Percentiles rank a stretch among this genome's conserved stretches.
phyloP scores from a whole-genome alignment of 495 filamentous ascomycete species.

The Lasiosphaeria hispida region DNA sequence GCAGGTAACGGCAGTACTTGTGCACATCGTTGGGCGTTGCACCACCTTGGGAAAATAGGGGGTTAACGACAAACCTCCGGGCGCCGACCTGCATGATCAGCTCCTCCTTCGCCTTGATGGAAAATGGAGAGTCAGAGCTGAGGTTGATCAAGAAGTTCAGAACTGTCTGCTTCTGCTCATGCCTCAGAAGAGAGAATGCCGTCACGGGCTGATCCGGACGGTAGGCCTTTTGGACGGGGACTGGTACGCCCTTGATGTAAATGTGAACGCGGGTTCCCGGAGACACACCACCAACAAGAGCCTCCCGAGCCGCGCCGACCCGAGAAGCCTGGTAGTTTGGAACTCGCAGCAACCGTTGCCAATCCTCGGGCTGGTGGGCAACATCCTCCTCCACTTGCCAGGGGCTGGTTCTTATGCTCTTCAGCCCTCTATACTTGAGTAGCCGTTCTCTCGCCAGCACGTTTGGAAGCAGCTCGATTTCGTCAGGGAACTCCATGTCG shows the following conservation, averaged over 20 bases:
- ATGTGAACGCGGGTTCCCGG: conserved; percentile 79
- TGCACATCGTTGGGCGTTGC: conserved; percentile 92
- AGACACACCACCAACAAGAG: conserved; percentile 78
- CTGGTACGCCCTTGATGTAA: conserved; percentile 71
- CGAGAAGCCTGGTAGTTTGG: conserved; percentile 79
- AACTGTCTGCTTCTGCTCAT: conserved; percentile 90
- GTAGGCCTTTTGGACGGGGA: conserved; percentile 52
- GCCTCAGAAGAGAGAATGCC: conserved; percentile 80
- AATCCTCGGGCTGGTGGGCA: conserved; percentile 83
- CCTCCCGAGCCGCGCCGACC: conserved; percentile 71
- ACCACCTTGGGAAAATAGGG: conserved; percentile 79
- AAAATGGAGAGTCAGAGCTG: conserved; percentile 63
- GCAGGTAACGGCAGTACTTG: conserved; percentile 91
- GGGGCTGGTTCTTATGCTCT: conserved; percentile 76
- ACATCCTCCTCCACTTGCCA: conserved; percentile 90
- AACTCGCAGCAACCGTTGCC: conserved; percentile 78
- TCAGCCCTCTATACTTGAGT: conserved; percentile 81
- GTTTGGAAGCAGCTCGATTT: conserved; percentile 89
- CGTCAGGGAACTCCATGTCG: conserved; percentile 93
- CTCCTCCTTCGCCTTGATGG: conserved; percentile 86
- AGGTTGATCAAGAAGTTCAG: conserved; percentile 84
- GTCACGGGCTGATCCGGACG: conserved; percentile 59
- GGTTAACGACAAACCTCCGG: conserved; percentile 80
- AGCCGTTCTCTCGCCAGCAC: conserved; percentile 83
- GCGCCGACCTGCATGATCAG: conserved; percentile 86